Evolutionary conservation across 2,329 filamentous ascomycete species (phyloP).

Genomic region (Trichoderma pleuroti): DNA sequence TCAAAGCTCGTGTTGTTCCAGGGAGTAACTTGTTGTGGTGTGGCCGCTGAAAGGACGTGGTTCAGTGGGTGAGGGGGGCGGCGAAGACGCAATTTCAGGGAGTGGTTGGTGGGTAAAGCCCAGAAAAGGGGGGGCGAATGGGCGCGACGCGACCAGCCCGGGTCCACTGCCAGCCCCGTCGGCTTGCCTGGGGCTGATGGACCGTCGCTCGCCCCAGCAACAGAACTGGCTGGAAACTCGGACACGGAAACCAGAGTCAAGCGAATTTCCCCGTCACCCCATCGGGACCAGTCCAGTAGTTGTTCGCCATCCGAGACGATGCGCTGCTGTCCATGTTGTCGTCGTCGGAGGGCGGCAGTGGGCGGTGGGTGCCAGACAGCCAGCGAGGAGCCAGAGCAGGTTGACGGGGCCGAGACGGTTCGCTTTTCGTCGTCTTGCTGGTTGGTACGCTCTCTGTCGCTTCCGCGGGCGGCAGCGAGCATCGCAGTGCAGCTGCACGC

Average conservation of each 20-base stretch:
- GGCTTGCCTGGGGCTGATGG: conserved; percentile 15
- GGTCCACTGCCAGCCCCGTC: conserved; percentile 23
- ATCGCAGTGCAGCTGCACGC: conserved; percentile 6
- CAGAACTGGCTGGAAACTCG: background rate
- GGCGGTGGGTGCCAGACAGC: background rate
- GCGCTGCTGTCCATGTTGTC: background rate
- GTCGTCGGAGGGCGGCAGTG: conserved; percentile 1
- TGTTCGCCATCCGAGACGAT: conserved; percentile 11
- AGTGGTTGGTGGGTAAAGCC: conserved; percentile 23
- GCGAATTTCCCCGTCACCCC: conserved; percentile 16
- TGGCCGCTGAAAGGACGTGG: conserved; percentile 20
- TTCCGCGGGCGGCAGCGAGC: conserved; percentile 2
- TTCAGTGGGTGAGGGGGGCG: conserved; percentile 21
- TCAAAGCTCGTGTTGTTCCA: conserved; percentile 17
- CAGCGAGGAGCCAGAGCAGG: background rate
- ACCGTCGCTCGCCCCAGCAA: conserved; percentile 12
- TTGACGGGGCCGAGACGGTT: background rate
- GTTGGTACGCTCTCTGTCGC: conserved; percentile 5
- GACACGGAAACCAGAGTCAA: conserved; percentile 4
- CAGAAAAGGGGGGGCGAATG: conserved; percentile 19
- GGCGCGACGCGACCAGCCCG: conserved; percentile 25
- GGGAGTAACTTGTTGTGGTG: conserved; percentile 19
- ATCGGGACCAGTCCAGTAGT: background rate
- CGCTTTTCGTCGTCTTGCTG: background rate
- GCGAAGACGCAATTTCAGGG: conserved; percentile 27